Evolutionary conservation across 768 basidiomycete species (phyloP).

Genomic region (Gymnopilus dilepis): DNA sequence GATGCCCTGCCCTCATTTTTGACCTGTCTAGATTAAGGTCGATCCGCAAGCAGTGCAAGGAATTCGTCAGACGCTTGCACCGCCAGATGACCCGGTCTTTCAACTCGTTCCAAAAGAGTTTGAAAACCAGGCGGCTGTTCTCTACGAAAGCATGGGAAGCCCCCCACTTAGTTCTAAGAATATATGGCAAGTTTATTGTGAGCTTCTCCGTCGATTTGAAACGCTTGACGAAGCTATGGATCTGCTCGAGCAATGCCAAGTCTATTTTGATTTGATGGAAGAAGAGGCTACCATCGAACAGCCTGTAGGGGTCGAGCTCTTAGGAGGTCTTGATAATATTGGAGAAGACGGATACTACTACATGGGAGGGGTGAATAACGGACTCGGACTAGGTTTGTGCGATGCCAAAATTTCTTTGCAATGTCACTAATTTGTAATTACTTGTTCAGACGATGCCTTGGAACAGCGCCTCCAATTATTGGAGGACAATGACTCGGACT

Average conservation of each 20-base stretch:
- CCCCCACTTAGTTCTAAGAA: neutral
- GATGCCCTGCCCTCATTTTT: neutral
- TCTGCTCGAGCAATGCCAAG: neutral
- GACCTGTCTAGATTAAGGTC: conserved; percentile 17
- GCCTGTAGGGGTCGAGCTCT: neutral
- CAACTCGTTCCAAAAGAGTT: conserved; percentile 16
- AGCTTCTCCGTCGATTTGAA: conserved; percentile 2
- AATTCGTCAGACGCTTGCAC: conserved; percentile 5
- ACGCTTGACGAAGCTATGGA: neutral
- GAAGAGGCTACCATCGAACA: neutral
- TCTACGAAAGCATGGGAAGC: conserved; percentile 13
- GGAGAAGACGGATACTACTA: conserved; percentile 7
- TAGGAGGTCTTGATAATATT: conserved; percentile 1
- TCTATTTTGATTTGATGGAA: neutral
- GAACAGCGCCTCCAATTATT: neutral
- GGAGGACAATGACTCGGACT: neutral
- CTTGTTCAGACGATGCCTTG: neutral
- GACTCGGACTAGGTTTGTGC: conserved; percentile 4
- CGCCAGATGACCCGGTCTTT: conserved; percentile 16
- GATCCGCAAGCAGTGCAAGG: conserved; percentile 5
- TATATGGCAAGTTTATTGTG: conserved; percentile 16
- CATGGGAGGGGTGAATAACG: conserved; percentile 15
- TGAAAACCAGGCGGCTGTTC: neutral
- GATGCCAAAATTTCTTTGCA: neutral
- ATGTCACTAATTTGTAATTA: neutral